Percentiles rank a stretch among this genome's conserved stretches.
Evolutionary conservation across 306 rosid species (phyloP).

Genomic region (Citrullus amarus): DNA sequence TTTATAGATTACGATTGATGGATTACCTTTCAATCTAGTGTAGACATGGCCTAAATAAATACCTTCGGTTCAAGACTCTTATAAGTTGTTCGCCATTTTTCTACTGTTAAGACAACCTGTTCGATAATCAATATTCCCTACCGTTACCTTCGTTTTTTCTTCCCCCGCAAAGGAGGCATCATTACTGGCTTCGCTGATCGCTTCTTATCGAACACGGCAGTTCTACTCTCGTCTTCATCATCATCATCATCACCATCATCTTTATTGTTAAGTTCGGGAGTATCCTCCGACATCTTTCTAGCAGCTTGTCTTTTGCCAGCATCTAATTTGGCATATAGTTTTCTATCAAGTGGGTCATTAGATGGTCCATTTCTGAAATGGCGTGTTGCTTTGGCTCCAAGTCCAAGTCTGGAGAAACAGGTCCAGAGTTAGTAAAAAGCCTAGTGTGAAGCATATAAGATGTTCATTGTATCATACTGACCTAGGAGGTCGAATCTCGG

Average conservation of each 20-base stretch:
- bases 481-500: constrained; percentile 46
- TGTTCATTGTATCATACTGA: constrained; percentile 10
- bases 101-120: neutral
- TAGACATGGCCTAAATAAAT: no score
- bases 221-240: constrained; percentile 59
- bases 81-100: neutral
- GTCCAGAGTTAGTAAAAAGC: neutral
- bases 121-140: neutral
- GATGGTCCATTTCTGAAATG: constrained; percentile 40
- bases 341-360: constrained; percentile 58
- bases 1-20: no score
- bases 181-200: constrained; percentile 25
- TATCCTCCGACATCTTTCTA: constrained; percentile 28
- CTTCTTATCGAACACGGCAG: constrained; percentile 48
- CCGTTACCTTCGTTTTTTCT: constrained; percentile 35
- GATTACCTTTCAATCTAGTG: no score
- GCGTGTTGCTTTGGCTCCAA: constrained; percentile 66
- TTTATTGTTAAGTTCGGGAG: constrained; percentile 14
- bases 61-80: neutral
- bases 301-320: constrained; percentile 48
- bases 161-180: constrained; percentile 15
- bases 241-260: constrained; percentile 29
- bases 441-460: no score
- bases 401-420: constrained; percentile 53
- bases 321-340: constrained; percentile 42